A percentile compares a stretch with the other conserved stretches of the same genome.
phyloP scores from a whole-genome alignment of 2,329 filamentous ascomycete species.

The Xylaria polymorpha region DNA sequence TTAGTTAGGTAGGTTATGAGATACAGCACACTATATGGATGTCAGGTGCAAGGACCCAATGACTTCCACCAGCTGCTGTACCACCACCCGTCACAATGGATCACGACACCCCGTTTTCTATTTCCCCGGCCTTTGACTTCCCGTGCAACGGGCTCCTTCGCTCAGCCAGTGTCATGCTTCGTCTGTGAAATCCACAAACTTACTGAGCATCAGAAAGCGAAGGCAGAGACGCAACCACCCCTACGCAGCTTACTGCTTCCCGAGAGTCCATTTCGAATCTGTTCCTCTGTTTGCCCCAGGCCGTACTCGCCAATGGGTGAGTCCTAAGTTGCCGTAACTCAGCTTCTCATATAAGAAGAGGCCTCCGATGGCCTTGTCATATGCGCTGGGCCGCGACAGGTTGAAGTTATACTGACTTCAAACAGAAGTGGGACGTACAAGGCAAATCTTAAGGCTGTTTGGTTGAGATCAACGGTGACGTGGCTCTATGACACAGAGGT shows the following conservation, averaged over 20 bases:
- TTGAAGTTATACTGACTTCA: not conserved
- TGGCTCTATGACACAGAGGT: not conserved
- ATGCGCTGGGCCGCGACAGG: too few species aligned
- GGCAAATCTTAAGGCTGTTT: not conserved
- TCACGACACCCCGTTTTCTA: not conserved
- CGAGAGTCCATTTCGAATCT: not conserved
- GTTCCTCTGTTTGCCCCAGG: not conserved
- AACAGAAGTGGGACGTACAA: not conserved
- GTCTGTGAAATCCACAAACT: too few species aligned
- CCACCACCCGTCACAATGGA: not conserved
- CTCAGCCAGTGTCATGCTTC: too few species aligned
- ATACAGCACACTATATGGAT: too few species aligned
- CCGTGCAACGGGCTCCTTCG: too few species aligned
- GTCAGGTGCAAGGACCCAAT: not conserved
- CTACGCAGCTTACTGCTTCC: not conserved
- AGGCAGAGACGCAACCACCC: not conserved
- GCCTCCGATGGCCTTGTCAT: too few species aligned
- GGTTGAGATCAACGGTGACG: not conserved
- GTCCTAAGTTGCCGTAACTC: too few species aligned
- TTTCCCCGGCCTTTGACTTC: not conserved
- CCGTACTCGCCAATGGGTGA: not conserved
- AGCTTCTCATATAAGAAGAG: too few species aligned
- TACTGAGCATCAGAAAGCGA: too few species aligned
- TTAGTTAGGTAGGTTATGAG: too few species aligned
- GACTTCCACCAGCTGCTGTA: not conserved